Percentiles rank a stretch among this genome's conserved stretches.
Evolutionary conservation across 2,329 filamentous ascomycete species (phyloP).

Genomic region (Aspergillus sclerotialis): DNA sequence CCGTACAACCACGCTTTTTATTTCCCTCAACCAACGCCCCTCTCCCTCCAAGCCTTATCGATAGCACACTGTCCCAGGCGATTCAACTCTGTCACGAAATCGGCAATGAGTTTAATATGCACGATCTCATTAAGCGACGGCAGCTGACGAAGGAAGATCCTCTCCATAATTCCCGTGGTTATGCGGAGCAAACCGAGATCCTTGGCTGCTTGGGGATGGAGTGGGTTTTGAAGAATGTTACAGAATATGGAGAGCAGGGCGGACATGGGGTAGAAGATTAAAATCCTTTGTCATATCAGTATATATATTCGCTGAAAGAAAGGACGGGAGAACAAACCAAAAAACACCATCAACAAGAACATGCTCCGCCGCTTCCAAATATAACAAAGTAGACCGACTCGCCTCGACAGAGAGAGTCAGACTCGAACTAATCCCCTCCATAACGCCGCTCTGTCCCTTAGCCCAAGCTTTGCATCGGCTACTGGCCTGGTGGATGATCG

Average conservation of each 20-base stretch:
- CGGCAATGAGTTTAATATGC: slow-evolving; percentile 36
- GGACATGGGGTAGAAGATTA: slow-evolving; percentile 52
- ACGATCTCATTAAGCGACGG: slow-evolving; percentile 30
- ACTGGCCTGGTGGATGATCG: slow-evolving; percentile 50
- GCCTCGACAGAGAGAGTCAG: slow-evolving; percentile 49
- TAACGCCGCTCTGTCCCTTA: slow-evolving; percentile 25
- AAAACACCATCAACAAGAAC: slow-evolving; percentile 43
- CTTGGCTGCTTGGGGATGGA: slow-evolving; percentile 33
- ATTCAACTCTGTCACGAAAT: slow-evolving; percentile 41
- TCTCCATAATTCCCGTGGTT: slow-evolving; percentile 39
- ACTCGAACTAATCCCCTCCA: slow-evolving; percentile 47
- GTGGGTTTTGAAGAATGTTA: slow-evolving; percentile 46
- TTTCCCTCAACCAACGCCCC: no score
- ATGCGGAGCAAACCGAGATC: slow-evolving; percentile 44
- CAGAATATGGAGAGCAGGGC: slow-evolving; percentile 51
- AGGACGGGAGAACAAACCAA: slow-evolving; percentile 39
- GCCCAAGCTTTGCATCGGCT: slow-evolving; percentile 43
- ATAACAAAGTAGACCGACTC: slow-evolving; percentile 49
- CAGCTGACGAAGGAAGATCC: slow-evolving; percentile 21
- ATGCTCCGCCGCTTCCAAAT: slow-evolving; percentile 38
- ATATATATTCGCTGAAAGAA: slow-evolving; percentile 11
- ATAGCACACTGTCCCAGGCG: slow-evolving; percentile 40
- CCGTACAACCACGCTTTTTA: no score
- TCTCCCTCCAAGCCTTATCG: slow-evolving; percentile 29
- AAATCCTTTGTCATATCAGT: slow-evolving; percentile 33